Base-by-base conservation (phyloP, 83 land plant species). In the Larix sibirica region DNA sequence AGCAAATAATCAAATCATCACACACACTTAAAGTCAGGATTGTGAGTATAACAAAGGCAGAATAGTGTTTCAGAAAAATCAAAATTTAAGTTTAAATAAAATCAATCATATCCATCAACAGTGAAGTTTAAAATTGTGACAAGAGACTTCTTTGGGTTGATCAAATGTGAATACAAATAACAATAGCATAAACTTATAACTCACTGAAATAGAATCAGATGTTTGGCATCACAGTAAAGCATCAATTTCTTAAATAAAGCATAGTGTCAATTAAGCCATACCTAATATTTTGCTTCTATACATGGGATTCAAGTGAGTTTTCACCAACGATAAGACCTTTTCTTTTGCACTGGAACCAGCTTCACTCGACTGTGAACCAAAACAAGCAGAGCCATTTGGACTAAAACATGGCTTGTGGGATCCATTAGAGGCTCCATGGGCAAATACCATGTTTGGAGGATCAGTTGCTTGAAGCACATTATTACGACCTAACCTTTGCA, bases 271-370 rank as follows among this genome's bases (percentile, higher is more conserved):
- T 73, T 8, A 73, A 20, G 58, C 6, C 64, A 64, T 88, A 90
- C 94, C 89, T 85, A 92, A 80, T 14, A 67, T 44, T 60, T 85
- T 74, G 38, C 67, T 87, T 77, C 21, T 77, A 47, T 31, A 80
- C 6, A 85, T 50, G 13, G 85, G 67, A 67, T 87, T 90, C 66
- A 92, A 62, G 76, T 92, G 90, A 73, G 85, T 85, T 84, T 87
- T 92, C 59, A 92, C 94, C 80, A 90, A 83, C 16, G 90, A 83
- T 47, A 86, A 90, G 36, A 92, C 81, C 82, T 90, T 85, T 78
- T 85, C 83, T 47, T 89, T 91, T 70, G 84, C 84, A 83, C 21
- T 83, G 69, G 83, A 82, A 81, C 69, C 76, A 78, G 0, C 63
- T 14, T 58, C 62, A 59, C 18, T 3, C 14, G 21, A 17, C 40